Conservation (phyloP, 345 rosid genomes). For the Bruguiera parviflora region DNA sequence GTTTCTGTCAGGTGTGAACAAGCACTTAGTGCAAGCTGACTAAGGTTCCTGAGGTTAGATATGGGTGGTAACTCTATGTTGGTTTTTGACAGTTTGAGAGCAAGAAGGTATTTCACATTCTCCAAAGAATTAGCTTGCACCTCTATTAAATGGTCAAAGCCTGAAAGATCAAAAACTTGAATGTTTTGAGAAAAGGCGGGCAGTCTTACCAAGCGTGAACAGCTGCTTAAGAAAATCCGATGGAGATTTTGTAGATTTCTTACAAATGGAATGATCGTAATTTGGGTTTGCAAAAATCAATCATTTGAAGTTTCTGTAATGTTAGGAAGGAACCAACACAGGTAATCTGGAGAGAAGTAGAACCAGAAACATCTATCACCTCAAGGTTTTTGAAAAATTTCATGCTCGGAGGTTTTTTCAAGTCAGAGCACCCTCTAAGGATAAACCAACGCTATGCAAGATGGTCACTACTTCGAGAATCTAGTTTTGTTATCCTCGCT, state of each 20-base stretch:
- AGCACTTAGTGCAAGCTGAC: conserved; percentile 21
- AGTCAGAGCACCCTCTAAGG: conserved; percentile 33
- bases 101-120: conserved; percentile 25
- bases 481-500: conserved; percentile 31
- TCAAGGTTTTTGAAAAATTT: conserved; percentile 31
- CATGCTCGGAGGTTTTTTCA: conserved; percentile 39
- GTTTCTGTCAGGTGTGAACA: neutral
- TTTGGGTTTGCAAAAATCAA: conserved; percentile 42
- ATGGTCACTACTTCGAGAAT: conserved; percentile 26
- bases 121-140: conserved; percentile 32
- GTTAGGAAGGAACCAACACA: conserved; percentile 4
- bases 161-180: conserved; percentile 39
- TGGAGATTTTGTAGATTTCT: neutral
- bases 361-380: conserved; percentile 53
- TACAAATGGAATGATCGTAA: conserved; percentile 16
- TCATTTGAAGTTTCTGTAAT: conserved; percentile 37
- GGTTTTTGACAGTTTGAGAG: conserved; percentile 39
- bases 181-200: conserved; percentile 12
- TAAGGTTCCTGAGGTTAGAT: conserved; percentile 20
- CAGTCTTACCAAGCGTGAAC: conserved; percentile 6
- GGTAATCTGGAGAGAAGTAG: conserved; percentile 21
- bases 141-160: conserved; percentile 24
- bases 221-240: conserved; percentile 18
- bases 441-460: conserved; percentile 39
- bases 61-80: conserved; percentile 21